These are phyloP conservation scores for Pinus tabuliformis DNA, from an alignment of 75 land plant species.

Conservation along the genomic window DNA sequence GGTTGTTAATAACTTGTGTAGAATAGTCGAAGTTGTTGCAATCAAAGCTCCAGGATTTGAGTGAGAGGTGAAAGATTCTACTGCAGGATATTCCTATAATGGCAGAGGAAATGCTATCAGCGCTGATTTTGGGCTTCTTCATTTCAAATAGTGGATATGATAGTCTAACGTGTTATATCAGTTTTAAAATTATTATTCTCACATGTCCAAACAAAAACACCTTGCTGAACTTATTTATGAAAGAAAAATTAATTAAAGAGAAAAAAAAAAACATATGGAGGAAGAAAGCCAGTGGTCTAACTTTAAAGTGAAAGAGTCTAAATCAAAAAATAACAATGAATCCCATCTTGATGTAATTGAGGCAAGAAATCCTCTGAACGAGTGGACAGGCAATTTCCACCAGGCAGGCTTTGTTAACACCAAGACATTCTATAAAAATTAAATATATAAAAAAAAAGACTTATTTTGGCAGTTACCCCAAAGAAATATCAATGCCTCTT, in stretches of 20 bases:
- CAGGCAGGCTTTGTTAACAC: not conserved
- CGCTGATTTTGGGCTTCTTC: too few relatives aligned
- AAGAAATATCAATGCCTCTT: not conserved
- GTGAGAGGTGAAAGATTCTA: too few relatives aligned
- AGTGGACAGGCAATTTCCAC: not conserved
- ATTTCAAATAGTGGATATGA: too few relatives aligned
- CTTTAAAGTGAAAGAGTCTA: not conserved
- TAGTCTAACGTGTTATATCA: too few relatives aligned
- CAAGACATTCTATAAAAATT: not conserved
- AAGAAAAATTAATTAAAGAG: too few relatives aligned
- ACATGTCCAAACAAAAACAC: slow-evolving; percentile 55
- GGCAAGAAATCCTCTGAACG: not conserved
- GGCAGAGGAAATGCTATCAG: too few relatives aligned
- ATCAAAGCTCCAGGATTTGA: too few relatives aligned
- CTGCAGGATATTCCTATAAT: too few relatives aligned
- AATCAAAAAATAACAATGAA: not conserved
- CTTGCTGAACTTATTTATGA: slow-evolving; percentile 31
- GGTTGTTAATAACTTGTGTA: too few relatives aligned
- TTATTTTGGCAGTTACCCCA: not conserved
- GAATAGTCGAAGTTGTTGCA: too few relatives aligned
- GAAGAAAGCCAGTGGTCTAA: not conserved
- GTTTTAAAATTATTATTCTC: too few relatives aligned
- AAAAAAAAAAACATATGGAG: slow-evolving; percentile 11
- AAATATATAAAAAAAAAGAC: not conserved
- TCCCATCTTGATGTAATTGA: not conserved